Evolutionary conservation across 805 yeast species (phyloP).

Genomic region (Kodamaea nitidulidarum): DNA sequence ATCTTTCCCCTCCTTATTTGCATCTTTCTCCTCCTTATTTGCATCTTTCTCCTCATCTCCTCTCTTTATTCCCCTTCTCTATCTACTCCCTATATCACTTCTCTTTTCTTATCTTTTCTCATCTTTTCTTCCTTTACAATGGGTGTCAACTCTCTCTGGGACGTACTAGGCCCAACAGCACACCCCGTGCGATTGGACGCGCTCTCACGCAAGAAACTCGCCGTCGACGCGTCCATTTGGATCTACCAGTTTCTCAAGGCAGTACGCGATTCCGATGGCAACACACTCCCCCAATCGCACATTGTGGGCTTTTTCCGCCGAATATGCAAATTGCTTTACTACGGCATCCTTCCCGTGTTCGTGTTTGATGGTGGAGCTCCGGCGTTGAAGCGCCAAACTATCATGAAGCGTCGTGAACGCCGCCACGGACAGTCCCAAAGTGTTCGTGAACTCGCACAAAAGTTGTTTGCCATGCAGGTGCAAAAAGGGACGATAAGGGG

Average conservation of each 20-base stretch:
- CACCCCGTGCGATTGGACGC: slow-evolving; percentile 87
- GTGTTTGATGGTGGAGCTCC: slow-evolving; percentile 98
- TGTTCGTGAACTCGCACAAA: slow-evolving; percentile 72
- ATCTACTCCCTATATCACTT: too few species aligned
- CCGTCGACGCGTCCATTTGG: slow-evolving; percentile 99
- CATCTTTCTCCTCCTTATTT: too few species aligned
- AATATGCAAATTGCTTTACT: slow-evolving; percentile 82
- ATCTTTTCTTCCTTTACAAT: slow-evolving; percentile 43
- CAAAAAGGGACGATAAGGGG: slow-evolving; percentile 35
- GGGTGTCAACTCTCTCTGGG: slow-evolving; percentile 98
- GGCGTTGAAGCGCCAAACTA: slow-evolving; percentile 71
- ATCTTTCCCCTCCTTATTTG: too few species aligned
- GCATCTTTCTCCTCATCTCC: too few species aligned
- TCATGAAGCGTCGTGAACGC: slow-evolving; percentile 64
- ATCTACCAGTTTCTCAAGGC: slow-evolving; percentile 95
- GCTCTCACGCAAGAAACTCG: slow-evolving; percentile 69
- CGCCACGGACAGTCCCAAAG: slow-evolving; percentile 70
- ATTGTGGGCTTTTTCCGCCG: slow-evolving; percentile 94
- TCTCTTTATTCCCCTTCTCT: too few species aligned
- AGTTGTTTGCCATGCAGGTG: slow-evolving; percentile 72
- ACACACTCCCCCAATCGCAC: slow-evolving; percentile 73
- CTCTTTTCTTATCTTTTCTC: not conserved
- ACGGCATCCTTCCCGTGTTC: slow-evolving; percentile 85
- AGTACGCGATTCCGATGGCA: slow-evolving; percentile 81
- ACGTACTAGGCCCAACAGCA: slow-evolving; percentile 82